Evolutionary conservation across 192 early-diverging fungal genomes (phyloP), one percentile per base, ranked within the genome.

Genomic region (Coemansia sp.): DNA sequence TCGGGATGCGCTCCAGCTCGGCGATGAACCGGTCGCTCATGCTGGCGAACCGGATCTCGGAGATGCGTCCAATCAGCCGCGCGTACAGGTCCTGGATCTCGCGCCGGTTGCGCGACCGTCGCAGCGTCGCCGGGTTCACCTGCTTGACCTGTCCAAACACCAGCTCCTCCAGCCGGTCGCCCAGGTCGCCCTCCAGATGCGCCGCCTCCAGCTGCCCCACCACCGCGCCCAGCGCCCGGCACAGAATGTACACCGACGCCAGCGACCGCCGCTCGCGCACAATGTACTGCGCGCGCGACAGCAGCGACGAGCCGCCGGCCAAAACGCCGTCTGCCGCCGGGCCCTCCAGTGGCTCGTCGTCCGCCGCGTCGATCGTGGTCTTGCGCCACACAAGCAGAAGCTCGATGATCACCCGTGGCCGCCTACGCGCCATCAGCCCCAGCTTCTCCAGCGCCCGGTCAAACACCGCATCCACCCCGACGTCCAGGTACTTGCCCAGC

Each of bases 11-110:
- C 71, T 92, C 92, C 8, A 98, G 85, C 78, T 96, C 91, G 5
- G 91, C 90, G 52, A 95, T 92, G 65, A 98, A 98, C 41, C 94
- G 87, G 71, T 96, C 96, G 56, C 91, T 94, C 66, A 99, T 95
- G 8, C 94, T 93, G 5, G 91, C 88, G 74, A 99, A 99, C 45
- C 94, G 80, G 54, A 96, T 91, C 51, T 88, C 89, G 0, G 96
- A 98, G 20, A 99, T 81, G 20, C 89, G 85, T 5, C 98, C 98
- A 75, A 97, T 93, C n/a, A 99, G 86, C 70, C 94, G 91, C 3
- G 95, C 91, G 77, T 95, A 95, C 15, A 97, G 75, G 55, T 97
- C 92, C 75, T 94, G 89, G 77, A 95, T 97, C 12, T 95, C 93
- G 61, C 89, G 88, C 14, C 93, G 88, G 74, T 94, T 96, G 11